Conservation (phyloP, 2,329 filamentous ascomycete species). For the Beauveria sp. region DNA sequence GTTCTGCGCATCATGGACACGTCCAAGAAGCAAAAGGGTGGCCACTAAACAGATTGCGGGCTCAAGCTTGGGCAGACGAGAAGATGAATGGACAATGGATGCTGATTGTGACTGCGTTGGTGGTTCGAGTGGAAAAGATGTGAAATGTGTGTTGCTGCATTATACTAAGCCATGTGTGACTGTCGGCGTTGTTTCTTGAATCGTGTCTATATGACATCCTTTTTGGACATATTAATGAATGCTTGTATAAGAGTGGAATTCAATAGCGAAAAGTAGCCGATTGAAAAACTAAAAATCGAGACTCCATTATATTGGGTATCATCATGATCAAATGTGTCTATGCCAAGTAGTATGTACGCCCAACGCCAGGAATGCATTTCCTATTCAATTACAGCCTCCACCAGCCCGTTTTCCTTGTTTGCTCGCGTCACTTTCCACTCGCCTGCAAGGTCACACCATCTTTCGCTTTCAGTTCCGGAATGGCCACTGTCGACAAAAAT, state of each 20-base stretch:
- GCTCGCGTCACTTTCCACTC: slow-evolving; percentile 22
- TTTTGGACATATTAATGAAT: slow-evolving; percentile 5
- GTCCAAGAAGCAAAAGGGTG: slow-evolving; percentile 30
- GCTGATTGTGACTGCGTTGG: not conserved
- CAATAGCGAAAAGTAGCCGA: not conserved
- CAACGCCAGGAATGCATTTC: slow-evolving; percentile 8
- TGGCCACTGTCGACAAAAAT: slow-evolving; percentile 45
- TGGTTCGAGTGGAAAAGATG: not conserved
- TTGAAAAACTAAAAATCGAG: not conserved
- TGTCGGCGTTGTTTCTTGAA: not conserved
- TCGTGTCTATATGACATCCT: slow-evolving; percentile 1
- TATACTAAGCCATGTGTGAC: not conserved
- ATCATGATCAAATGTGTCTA: not conserved
- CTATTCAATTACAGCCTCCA: not conserved
- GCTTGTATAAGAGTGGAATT: not conserved
- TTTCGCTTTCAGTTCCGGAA: slow-evolving; percentile 47
- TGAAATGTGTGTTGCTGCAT: not conserved
- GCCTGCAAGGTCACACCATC: slow-evolving; percentile 41
- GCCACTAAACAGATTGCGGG: slow-evolving; percentile 2
- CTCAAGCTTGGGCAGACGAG: no score
- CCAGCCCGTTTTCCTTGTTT: not conserved
- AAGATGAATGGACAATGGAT: not conserved
- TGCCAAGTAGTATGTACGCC: not conserved
- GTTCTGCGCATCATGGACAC: slow-evolving; percentile 60
- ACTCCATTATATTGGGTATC: slow-evolving; percentile 4